Conservation (phyloP, 345 rosid genomes). For the Bretschneidera sinensis region DNA sequence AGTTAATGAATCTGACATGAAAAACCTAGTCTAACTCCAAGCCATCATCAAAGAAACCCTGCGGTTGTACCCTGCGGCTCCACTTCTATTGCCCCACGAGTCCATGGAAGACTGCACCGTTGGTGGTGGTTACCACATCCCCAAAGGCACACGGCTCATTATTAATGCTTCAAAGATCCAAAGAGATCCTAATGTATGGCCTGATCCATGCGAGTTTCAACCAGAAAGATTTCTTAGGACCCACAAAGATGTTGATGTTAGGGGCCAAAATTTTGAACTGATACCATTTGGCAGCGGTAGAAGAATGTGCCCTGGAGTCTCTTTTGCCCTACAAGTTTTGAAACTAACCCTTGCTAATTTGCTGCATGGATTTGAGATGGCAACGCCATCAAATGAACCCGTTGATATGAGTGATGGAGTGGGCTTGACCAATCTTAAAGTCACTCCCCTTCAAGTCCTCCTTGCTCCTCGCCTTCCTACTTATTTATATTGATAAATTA, state of each 20-base stretch:
- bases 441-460: slow-evolving; percentile 19
- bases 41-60: too few species aligned
- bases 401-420: slow-evolving; percentile 20
- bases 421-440: slow-evolving; percentile 16
- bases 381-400: not conserved
- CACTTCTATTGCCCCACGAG: slow-evolving; percentile 15
- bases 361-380: slow-evolving; percentile 16
- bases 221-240: slow-evolving; percentile 27
- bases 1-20: too few species aligned
- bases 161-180: slow-evolving; percentile 26
- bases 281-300: slow-evolving; percentile 28
- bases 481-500: not conserved
- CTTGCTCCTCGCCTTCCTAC: slow-evolving; percentile 21
- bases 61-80: too few species aligned
- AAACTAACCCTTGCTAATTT: slow-evolving; percentile 20
- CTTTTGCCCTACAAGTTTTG: slow-evolving; percentile 19
- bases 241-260: slow-evolving; percentile 7
- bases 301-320: slow-evolving; percentile 20
- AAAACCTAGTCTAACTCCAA: too few species aligned
- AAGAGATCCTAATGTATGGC: slow-evolving; percentile 20
- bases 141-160: slow-evolving; percentile 21
- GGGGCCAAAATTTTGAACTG: slow-evolving; percentile 22
- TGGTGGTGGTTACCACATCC: slow-evolving; percentile 22
- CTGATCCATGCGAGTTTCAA: slow-evolving; percentile 16
- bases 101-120: slow-evolving; percentile 22